A percentile compares a stretch with the other conserved stretches of the same genome.
Evolutionary conservation across 768 basidiomycete species (phyloP).

Genomic region (Termitomyces sp.): DNA sequence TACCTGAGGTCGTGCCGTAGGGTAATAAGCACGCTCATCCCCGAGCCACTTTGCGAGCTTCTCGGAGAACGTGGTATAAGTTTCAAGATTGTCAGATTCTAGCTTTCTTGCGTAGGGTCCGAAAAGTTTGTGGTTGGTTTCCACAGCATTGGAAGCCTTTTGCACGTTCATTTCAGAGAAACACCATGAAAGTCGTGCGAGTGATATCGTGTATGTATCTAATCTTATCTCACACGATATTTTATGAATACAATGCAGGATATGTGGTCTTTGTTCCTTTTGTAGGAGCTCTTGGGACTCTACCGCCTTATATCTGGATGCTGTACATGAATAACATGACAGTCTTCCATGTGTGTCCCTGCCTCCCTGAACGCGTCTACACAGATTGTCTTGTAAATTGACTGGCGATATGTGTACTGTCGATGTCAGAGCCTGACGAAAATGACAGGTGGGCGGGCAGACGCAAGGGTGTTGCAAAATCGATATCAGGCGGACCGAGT

Average conservation of each 20-base stretch:
- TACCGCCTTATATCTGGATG: too few species aligned
- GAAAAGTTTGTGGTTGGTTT: conserved; percentile 37
- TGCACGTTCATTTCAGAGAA: conserved; percentile 4
- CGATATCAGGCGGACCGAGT: conserved; percentile 10
- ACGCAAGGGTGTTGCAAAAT: conserved; percentile 4
- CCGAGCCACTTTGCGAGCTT: conserved; percentile 44
- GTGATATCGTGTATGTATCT: neutral
- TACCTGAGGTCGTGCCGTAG: conserved; percentile 45
- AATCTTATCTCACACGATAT: conserved; percentile 7
- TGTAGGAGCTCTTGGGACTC: neutral
- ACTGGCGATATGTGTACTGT: neutral
- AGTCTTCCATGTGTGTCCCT: neutral
- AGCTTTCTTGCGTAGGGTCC: conserved; percentile 29
- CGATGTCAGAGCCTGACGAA: neutral
- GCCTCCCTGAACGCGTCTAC: neutral
- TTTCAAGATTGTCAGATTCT: conserved; percentile 20
- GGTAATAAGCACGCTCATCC: conserved; percentile 51
- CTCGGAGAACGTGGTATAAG: conserved; percentile 22
- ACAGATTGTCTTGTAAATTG: neutral
- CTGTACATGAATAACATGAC: neutral
- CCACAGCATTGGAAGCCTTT: conserved; percentile 13
- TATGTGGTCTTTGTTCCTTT: neutral
- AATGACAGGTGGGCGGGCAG: neutral
- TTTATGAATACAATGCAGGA: too few species aligned
- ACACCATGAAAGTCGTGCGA: conserved; percentile 1